Conservation (phyloP, 768 basidiomycete genomes). For the Russula brevipes region DNA sequence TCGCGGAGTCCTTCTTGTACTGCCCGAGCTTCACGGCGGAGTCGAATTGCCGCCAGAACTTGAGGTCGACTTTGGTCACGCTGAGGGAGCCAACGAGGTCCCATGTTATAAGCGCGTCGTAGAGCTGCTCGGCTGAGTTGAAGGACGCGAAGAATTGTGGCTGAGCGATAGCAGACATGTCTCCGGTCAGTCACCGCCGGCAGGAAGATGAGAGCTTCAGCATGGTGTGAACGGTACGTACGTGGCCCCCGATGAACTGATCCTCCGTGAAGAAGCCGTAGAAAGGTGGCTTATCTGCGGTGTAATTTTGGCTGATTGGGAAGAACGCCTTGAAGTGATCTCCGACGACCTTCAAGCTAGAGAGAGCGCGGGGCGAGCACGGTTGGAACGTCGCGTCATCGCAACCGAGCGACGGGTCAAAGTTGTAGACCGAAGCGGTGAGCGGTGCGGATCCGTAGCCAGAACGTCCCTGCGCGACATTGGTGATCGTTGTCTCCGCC, state of each 20-base stretch:
- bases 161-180: neutral
- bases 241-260: slow-evolving; percentile 28
- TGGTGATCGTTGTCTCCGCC: slow-evolving; percentile 13
- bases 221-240: neutral
- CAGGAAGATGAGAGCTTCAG: neutral
- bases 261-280: slow-evolving; percentile 20
- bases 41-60: slow-evolving; percentile 28
- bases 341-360: slow-evolving; percentile 28
- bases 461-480: neutral
- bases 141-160: slow-evolving; percentile 32
- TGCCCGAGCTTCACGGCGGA: neutral
- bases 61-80: slow-evolving; percentile 28
- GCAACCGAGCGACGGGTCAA: slow-evolving; percentile 28
- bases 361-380: slow-evolving; percentile 32
- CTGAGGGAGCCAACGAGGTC: slow-evolving; percentile 22
- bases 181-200: neutral
- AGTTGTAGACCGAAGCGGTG: slow-evolving; percentile 32
- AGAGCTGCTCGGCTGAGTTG: slow-evolving; percentile 32
- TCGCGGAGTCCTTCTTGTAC: slow-evolving; percentile 14
- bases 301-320: slow-evolving; percentile 28
- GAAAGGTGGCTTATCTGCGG: slow-evolving; percentile 1
- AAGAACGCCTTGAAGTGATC: slow-evolving; percentile 32
- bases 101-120: slow-evolving; percentile 29
- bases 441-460: slow-evolving; percentile 18
- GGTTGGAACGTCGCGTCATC: slow-evolving; percentile 34